Base-by-base conservation (phyloP, 371 early-diverging fungal genomes). In the Syncephalastrum monosporum region DNA sequence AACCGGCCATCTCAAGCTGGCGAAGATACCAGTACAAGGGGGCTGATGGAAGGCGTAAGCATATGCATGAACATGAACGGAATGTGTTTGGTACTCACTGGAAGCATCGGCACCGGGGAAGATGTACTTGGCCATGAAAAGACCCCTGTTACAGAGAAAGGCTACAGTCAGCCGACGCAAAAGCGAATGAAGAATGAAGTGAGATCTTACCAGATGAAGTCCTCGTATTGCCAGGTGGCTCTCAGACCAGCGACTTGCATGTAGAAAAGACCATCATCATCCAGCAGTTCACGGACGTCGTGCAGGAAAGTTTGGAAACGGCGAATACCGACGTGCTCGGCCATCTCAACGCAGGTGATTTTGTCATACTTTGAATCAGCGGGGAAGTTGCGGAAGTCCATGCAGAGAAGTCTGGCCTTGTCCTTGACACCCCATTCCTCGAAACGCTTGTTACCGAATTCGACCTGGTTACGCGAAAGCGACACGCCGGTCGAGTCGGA, bases 61-160 rank as follows among this genome's bases (percentile, higher is more conserved):
- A 33, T 12, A 33, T 10, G 38, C 10, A 33, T 33, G 5, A 6
- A 33, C 0, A 21, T 21, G 21, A 21, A 2, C 10, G 0, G 38
- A 33, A 10, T 8, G 38, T 12, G 0, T 10, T 6, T 33, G 0
- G 38, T 33, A 33, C 38, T 33, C 12, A 33, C 38, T 87, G 50
- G 95, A 95, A 27, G 97, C 97, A 77, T 97, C 98, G 61, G 97
- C 97, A 66, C 97, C 97, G 59, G 97, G 97, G 91, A 98, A 97
- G 59, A 98, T 88, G 73, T 97, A 96, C 81, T 90, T 95, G 70
- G 93, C 94, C 97, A 98, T 97, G 76, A 97, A 97, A 50, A 97
- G 85, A 53, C 97, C 98, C 77, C 77, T 76, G 44, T 48, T 21
- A 24, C 29, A 38, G 13, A 47, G 42, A 86, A 83, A 87, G 6